Evolutionary conservation across 768 basidiomycete genomes (phyloP), one percentile per base, ranked within the genome.

Genomic region (Rhizopogon roseolus): DNA sequence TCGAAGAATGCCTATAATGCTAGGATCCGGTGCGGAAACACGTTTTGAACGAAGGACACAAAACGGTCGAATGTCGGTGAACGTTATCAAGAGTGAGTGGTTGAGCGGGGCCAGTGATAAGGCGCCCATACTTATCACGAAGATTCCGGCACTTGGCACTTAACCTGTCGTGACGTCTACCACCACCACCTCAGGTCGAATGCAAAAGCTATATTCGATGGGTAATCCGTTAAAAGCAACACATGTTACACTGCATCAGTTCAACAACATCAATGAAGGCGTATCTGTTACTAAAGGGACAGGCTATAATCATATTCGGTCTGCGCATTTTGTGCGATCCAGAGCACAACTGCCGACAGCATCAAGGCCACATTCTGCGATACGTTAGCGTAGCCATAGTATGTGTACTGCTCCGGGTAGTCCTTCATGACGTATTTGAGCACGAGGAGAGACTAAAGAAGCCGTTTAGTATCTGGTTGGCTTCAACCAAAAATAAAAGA

Each of bases 301-400:
- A 98, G 76, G 62, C 88, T 93, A 68, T 96, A 98, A 66, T 98
- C 93, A 71, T 96, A 97, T 69, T 98, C 96, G 60, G 80, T 82
- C 56, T 83, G 82, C 2, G 82, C 77, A 57, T 81, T 91, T 75
- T 96, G 93, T 4, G 93, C 90, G 52, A 94, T 79, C 96, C 96
- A 98, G 13, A 98, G 78, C 3, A 97, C 81, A 56, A 95, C 79
- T 1, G 88, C 85, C 16, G 93, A 93, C 37, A 88, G 76, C 88
- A 91, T 90, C 54, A 91, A 76, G 4, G 83, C 81, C 13, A 89
- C 83, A 64, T 93, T 96, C 76, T 97, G 94, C 9, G 88, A 86
- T n/a, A 98, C 93, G 68, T 93, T 95, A 43, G 93, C 92, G 57
- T 93, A 90, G 19, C 96, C 96, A 67, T 94, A 98, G 70, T 93